Evolutionary conservation across 441 rosid genomes (phyloP).

Genomic region (Syzygium malaccense): DNA sequence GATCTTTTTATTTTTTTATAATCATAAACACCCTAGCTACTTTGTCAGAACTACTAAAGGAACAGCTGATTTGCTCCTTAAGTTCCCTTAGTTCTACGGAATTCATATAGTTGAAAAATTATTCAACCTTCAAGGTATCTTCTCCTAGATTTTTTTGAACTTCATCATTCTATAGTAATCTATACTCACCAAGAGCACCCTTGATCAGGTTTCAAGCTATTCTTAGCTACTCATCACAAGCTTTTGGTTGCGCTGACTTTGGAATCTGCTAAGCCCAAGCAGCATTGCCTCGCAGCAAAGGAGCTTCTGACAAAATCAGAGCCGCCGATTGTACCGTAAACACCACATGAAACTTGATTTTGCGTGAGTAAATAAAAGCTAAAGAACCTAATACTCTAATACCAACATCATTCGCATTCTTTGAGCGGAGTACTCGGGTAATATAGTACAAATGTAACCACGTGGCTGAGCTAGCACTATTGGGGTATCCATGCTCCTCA

Average conservation of each 20-base stretch:
- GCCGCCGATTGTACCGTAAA: background rate
- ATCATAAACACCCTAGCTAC: background rate
- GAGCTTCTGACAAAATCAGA: background rate
- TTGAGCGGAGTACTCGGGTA: background rate
- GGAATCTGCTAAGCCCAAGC: background rate
- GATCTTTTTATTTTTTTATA: background rate
- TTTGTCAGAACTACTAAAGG: background rate
- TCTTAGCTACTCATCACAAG: background rate
- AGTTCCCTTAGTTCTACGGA: background rate
- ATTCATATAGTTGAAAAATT: background rate
- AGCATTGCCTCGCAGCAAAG: background rate
- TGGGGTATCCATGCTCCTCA: background rate
- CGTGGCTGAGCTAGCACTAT: background rate
- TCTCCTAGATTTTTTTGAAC: background rate
- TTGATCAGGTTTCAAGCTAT: background rate
- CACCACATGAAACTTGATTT: background rate
- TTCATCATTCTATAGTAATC: background rate
- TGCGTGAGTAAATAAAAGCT: background rate
- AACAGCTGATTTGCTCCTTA: background rate
- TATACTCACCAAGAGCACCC: background rate
- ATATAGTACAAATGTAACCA: background rate
- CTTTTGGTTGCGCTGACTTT: background rate
- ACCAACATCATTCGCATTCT: background rate
- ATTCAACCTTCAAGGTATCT: background rate
- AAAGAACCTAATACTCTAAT: background rate